Conservation (phyloP, 345 rosid species). For the Citrus maxima region DNA sequence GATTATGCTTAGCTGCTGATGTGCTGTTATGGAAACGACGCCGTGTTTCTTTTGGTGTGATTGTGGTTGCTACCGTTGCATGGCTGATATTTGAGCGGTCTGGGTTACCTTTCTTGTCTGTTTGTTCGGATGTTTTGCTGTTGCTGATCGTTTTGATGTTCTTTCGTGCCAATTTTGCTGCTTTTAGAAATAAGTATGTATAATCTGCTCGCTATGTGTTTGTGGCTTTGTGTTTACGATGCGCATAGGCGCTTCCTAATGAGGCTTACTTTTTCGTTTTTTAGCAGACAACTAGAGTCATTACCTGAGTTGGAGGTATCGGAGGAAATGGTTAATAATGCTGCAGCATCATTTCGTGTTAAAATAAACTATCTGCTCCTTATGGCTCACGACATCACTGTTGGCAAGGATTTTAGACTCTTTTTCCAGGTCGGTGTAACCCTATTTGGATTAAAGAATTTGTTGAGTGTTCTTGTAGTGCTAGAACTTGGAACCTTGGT, state of each 20-base stretch:
- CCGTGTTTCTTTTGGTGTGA: constrained; percentile 56
- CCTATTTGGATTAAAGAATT: neutral
- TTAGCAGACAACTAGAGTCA: constrained; percentile 33
- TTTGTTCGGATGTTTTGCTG: constrained; percentile 79
- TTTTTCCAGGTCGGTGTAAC: constrained; percentile 42
- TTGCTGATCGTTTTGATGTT: constrained; percentile 52
- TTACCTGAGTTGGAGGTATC: constrained; percentile 53
- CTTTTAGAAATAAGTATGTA: constrained; percentile 51
- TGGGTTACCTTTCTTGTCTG: constrained; percentile 71
- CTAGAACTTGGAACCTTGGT: neutral
- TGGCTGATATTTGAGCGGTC: constrained; percentile 81
- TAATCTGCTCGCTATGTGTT: neutral
- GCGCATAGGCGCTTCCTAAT: neutral
- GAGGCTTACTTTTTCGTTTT: neutral
- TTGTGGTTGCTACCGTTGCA: constrained; percentile 73
- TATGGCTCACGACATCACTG: constrained; percentile 58
- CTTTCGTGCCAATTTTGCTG: constrained; percentile 55
- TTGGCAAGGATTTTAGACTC: constrained; percentile 58
- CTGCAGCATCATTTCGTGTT: constrained; percentile 58
- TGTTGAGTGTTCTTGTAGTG: neutral
- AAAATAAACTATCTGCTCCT: constrained; percentile 49
- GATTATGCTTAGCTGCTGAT: constrained; percentile 55
- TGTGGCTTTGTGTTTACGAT: neutral
- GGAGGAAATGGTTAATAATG: constrained; percentile 59
- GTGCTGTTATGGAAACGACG: constrained; percentile 72